These are phyloP conservation scores for Penicillium occitanis DNA, from an alignment of 2,329 filamentous ascomycete species.

Conservation along the genomic window DNA sequence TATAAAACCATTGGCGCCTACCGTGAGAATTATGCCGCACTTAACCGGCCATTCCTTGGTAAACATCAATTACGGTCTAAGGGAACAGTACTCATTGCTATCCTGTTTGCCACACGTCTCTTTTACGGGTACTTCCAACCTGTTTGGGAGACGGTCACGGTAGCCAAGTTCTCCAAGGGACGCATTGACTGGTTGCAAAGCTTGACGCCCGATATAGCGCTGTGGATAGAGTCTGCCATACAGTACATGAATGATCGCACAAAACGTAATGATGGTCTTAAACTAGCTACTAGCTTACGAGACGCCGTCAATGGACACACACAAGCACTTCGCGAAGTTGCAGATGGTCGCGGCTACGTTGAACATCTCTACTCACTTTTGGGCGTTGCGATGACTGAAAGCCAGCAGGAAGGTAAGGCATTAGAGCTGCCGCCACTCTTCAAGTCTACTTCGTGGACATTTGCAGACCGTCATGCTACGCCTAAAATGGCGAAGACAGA, in stretches of 20 bases:
- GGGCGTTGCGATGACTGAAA: not conserved
- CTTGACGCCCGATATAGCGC: not conserved
- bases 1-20: not conserved
- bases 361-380: not conserved
- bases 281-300: not conserved
- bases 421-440: not conserved
- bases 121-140: not conserved
- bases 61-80: not conserved
- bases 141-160: conserved; percentile 6
- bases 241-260: not conserved
- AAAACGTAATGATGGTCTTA: not conserved
- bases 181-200: conserved; percentile 7
- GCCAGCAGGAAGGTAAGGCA: not conserved
- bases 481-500: not conserved
- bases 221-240: not conserved
- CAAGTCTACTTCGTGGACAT: not conserved
- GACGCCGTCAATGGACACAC: not conserved
- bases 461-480: not conserved
- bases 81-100: not conserved
- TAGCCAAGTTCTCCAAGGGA: not conserved
- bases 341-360: not conserved
- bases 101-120: not conserved
- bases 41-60: not conserved
- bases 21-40: not conserved
- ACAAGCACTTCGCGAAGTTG: not conserved